Evolutionary conservation across 2,329 filamentous ascomycete species (phyloP).

Genomic region (Botrytis galanthina): DNA sequence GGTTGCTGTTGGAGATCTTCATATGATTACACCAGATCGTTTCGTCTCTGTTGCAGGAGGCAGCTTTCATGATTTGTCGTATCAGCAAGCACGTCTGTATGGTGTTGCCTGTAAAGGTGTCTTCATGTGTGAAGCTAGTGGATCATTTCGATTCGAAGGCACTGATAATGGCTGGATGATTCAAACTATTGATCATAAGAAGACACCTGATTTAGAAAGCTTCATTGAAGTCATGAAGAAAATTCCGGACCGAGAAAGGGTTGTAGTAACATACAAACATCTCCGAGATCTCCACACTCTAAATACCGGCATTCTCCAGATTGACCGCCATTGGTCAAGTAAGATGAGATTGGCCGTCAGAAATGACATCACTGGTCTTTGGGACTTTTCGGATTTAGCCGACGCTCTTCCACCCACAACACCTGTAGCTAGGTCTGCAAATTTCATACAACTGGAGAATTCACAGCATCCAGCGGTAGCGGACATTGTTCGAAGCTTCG

Average conservation of each 20-base stretch:
- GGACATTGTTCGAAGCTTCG: constrained; percentile 90
- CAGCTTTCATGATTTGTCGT: constrained; percentile 94
- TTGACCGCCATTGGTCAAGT: constrained; percentile 93
- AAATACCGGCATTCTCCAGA: constrained; percentile 86
- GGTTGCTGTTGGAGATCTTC: constrained; percentile 81
- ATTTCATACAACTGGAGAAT: constrained; percentile 89
- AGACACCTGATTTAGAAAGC: constrained; percentile 79
- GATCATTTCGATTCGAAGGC: constrained; percentile 92
- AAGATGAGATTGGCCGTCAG: constrained; percentile 92
- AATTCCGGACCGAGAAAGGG: constrained; percentile 77
- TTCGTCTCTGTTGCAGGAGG: constrained; percentile 93
- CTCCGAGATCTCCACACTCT: constrained; percentile 91
- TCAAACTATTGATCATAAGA: constrained; percentile 87
- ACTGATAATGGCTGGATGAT: constrained; percentile 91
- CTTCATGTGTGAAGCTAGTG: constrained; percentile 90
- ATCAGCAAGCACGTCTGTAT: constrained; percentile 95
- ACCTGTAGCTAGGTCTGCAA: constrained; percentile 72
- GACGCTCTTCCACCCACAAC: constrained; percentile 74
- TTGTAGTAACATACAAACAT: constrained; percentile 95
- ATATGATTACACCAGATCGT: constrained; percentile 91
- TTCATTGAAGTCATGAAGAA: constrained; percentile 89
- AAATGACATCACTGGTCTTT: constrained; percentile 85
- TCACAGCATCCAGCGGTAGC: constrained; percentile 87
- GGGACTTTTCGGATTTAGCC: constrained; percentile 88
- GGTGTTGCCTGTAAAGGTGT: constrained; percentile 90